phyloP scores from a whole-genome alignment of 768 basidiomycete species.

The Pisolithus microcarpus region DNA sequence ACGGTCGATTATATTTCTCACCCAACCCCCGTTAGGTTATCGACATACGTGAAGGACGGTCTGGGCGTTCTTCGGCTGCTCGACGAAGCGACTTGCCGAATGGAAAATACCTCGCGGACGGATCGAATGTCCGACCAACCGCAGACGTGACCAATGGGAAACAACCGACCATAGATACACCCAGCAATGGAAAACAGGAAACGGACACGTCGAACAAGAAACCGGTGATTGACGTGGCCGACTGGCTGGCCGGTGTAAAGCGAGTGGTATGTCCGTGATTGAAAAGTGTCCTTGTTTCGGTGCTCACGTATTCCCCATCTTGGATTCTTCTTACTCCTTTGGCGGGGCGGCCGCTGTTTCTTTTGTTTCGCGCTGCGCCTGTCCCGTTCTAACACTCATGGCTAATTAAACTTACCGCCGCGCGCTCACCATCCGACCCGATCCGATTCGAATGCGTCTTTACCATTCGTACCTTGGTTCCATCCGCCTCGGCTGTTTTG shows the following conservation, averaged over 20 bases:
- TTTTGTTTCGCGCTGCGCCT: no score
- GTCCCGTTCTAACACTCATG: no score
- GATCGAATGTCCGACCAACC: neutral
- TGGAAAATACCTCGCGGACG: neutral
- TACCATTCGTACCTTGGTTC: no score
- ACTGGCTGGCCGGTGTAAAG: neutral
- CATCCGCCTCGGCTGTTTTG: no score
- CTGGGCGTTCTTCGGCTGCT: neutral
- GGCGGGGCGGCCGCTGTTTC: no score
- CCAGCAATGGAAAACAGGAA: neutral
- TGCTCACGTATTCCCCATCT: neutral
- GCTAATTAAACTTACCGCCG: no score
- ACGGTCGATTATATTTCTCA: neutral
- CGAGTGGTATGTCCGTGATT: neutral
- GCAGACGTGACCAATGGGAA: neutral
- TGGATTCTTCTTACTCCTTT: neutral
- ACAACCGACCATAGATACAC: neutral
- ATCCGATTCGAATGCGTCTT: no score
- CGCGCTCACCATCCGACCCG: no score
- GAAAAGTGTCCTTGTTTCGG: neutral
- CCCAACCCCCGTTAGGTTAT: neutral
- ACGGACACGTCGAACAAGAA: neutral
- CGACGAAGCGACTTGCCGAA: neutral
- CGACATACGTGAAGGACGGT: neutral
- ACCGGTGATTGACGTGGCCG: neutral